Evolutionary conservation across 2,329 filamentous ascomycete species (phyloP), one percentile per base, ranked within the genome.

Genomic region (Colletotrichum caudatum): DNA sequence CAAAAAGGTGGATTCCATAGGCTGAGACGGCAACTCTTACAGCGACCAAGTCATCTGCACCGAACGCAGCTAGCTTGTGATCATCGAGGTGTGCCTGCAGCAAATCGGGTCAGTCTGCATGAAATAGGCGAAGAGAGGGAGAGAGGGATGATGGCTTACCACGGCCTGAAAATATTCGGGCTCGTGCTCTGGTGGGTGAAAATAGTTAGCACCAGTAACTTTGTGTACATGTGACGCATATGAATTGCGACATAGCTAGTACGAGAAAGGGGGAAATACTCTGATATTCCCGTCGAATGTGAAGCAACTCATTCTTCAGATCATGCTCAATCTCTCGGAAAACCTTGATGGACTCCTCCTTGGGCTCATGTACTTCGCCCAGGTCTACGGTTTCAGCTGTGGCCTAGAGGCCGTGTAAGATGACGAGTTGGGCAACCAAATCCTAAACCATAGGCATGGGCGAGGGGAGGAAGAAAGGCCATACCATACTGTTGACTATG

Each of bases 131-230:
- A 37, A 26, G 18, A 35, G 20, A 1, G n/a, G n/a, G n/a, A 33
- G 11, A 5, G 16, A 33, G 18, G 20, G 26, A 35, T 7, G 37
- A 37, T 26, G 20, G 60, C 78, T 71, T 74, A 81, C 81, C 64
- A 85, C 85, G 2, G 85, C 82, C n/a, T 83, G 82, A 80, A 89
- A 89, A 78, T 87, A 88, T 72, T 86, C 83, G 11, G 82, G 83
- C 74, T 88, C 87, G 74, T 89, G 87, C 75, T 88, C 86, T 86
- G 44, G 23, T 44, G 20, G 44, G 26, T 29, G 18, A 37, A 37
- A 2, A 8, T 3, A 6, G 20, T 69, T 23, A 65, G 60, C 33
- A 76, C 63, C 18, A 50, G 39, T 48, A 26, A 20, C 44, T 23
- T 12, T 11, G 16, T 26, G 5, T n/a, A 18, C 2, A 41, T 60